Base-by-base conservation (phyloP, 164 flowering plant species). In the Macadamia integrifolia region DNA sequence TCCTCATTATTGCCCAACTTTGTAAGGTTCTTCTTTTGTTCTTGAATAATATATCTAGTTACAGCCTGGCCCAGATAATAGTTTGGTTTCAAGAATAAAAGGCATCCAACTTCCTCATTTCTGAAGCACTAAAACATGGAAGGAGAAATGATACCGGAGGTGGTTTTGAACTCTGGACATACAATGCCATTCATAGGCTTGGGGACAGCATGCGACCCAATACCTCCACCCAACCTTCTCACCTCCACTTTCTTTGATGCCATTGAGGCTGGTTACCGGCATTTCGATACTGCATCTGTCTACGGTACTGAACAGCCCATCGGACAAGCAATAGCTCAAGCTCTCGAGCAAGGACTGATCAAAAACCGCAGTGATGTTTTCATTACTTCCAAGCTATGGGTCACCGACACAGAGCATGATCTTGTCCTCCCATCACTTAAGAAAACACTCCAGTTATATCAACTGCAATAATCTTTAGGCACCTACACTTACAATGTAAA, bases 381-480 rank as follows among this genome's bases (percentile, higher is more conserved):
- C 64, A 67, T 76, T 32, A 76, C 79, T 3, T 69, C 79, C 46
- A 76, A 76, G 69, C 56, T 76, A 9, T 76, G 79, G 79, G 29
- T 56, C 29, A 43, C 44, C 13, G 66, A 65, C 31, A 61, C 76
- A 6, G 48, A 72, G 3, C 74, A 46, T 18, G 52, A 60, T 42
- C 76, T 48, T 14, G 61, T 76, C 31, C 61, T 73, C 9, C 76
- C 79, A 9, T 74, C 76, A 35, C 62, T 70, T 28, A 61, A 69
- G 29, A 66, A 12, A 48, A 72, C 56, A 57, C 72, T 76, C 23
- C 48, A 65, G 78, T 59, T 8, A 30, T 50, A 14, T 50, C 13
- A 5, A 43, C 9, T 23, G 9, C 48, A 23, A 23, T 0, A 43
- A 43, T 43, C 9, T 43, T 43, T 5, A 23, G 23, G 23, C 23